A percentile compares a stretch with the other conserved stretches of the same genome.
Evolutionary conservation across 164 flowering plant genomes (phyloP).

Genomic region (Hamamelis virginiana): DNA sequence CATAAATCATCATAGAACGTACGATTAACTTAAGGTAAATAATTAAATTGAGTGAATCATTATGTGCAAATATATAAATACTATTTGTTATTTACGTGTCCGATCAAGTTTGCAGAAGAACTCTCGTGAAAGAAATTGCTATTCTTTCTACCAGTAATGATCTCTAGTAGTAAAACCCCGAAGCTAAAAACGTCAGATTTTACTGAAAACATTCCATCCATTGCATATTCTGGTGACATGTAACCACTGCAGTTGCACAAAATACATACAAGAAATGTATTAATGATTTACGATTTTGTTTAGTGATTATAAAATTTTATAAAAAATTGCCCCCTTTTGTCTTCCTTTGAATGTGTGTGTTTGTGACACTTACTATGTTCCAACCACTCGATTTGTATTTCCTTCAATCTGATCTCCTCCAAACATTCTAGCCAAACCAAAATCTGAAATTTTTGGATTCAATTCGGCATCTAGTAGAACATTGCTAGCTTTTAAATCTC

Average conservation of each 20-base stretch:
- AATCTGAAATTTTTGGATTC: constrained; percentile 48
- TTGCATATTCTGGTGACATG: constrained; percentile 59
- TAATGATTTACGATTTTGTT: too few relatives aligned
- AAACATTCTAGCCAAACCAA: constrained; percentile 42
- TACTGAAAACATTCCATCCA: constrained; percentile 38
- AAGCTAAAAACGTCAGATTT: constrained; percentile 55
- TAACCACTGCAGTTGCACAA: constrained; percentile 38
- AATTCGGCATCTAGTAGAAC: constrained; percentile 33
- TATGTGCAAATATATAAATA: neutral
- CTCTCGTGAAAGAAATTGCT: constrained; percentile 9
- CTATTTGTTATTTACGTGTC: constrained; percentile 39
- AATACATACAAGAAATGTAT: neutral
- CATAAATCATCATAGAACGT: too few relatives aligned
- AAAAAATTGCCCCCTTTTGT: too few relatives aligned
- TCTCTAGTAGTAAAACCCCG: constrained; percentile 46
- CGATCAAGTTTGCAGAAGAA: constrained; percentile 24
- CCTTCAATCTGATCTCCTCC: constrained; percentile 28
- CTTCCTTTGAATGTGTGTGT: too few relatives aligned
- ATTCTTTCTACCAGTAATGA: constrained; percentile 40
- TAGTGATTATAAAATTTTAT: too few relatives aligned
- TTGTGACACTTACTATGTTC: constrained; percentile 36
- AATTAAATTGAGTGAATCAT: too few relatives aligned
- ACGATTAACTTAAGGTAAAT: too few relatives aligned
- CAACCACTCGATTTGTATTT: constrained; percentile 37
- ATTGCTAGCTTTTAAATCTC: constrained; percentile 43